Evolutionary conservation across 2,329 filamentous ascomycete genomes (phyloP).

Genomic region (Aureobasidium leucospermi): DNA sequence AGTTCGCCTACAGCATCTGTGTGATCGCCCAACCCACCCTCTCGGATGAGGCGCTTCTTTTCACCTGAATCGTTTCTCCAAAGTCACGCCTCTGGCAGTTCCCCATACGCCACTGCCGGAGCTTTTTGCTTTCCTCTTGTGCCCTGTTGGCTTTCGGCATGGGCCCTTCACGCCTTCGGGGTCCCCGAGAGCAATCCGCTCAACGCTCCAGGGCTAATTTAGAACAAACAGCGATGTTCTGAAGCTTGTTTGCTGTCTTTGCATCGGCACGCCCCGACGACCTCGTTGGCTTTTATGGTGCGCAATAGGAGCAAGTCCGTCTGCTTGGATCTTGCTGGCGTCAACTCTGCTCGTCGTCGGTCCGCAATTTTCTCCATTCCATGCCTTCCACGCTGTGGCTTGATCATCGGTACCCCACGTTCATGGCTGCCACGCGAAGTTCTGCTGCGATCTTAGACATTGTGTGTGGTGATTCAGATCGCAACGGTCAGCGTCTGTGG

Average conservation of each 20-base stretch:
- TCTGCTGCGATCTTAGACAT: neutral
- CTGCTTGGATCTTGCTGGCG: neutral
- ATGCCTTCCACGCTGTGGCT: neutral
- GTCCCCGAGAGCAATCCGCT: slow-evolving; percentile 5
- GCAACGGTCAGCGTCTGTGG: neutral
- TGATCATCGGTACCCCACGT: neutral
- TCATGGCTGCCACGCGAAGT: slow-evolving; percentile 12
- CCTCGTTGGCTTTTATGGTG: neutral
- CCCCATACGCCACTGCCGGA: slow-evolving; percentile 10
- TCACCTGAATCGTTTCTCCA: slow-evolving; percentile 3
- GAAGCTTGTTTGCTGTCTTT: slow-evolving; percentile 6
- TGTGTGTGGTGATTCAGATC: neutral
- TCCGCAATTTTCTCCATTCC: neutral
- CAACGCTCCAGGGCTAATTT: slow-evolving; percentile 2
- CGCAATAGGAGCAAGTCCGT: neutral
- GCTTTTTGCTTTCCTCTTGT: neutral
- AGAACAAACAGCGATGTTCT: neutral
- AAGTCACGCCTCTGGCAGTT: slow-evolving; percentile 1
- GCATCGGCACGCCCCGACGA: slow-evolving; percentile 1
- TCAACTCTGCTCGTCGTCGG: slow-evolving; percentile 2
- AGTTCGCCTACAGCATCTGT: slow-evolving; percentile 2
- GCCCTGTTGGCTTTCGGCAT: slow-evolving; percentile 2
- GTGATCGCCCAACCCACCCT: neutral
- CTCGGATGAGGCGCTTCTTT: neutral
- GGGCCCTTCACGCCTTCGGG: neutral